Base-by-base conservation (phyloP, 306 rosid genomes). In the Cajanus cajan region DNA sequence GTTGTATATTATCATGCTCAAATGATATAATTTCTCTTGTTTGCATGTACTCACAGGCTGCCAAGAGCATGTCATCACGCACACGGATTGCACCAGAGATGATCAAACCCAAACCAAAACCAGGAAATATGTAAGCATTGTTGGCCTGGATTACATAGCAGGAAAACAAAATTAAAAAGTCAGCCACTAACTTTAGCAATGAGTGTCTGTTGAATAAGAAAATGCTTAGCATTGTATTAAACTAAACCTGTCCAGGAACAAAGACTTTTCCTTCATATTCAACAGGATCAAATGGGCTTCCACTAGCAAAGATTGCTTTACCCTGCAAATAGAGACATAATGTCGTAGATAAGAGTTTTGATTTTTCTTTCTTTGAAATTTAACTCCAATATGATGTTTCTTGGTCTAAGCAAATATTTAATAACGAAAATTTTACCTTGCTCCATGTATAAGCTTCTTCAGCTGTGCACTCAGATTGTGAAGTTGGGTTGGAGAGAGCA, bases 371-470 rank as follows among this genome's bases (percentile, higher is more conserved):
- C 76, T 25, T 14, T 18, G 14, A 31, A 33, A 41, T 21, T 62
- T 43, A 41, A 64, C 69, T 13, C 37, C 25, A 41, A 54, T 41
- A 18, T 9, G 55, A 69, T 21, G 59, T 72, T 63, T 79, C 79
- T 41, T 18, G 57, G 37, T 37, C 24, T 68, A 16, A 64, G 51
- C 16, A 66, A 51, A 22, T 8, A 33, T 34, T 8, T 33, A 63
- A 52, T 25, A 8, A 43, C 3, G 9, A 39, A 33, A 68, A 16
- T 71, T 70, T 70, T 75, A 92, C 98, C 98, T 93, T 86, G 84
- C 90, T 95, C 98, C 98, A 95, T 82, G 96, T 74, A 75, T 95
- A 95, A 54, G 98, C 98, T 84, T 95, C 98, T 85, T 93, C 97
- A 7, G 98, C 98, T 12, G 98, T 95, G 82, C 98, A 95, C 90